Conservation (phyloP, 345 rosid genomes). For the Brassica cretica region DNA sequence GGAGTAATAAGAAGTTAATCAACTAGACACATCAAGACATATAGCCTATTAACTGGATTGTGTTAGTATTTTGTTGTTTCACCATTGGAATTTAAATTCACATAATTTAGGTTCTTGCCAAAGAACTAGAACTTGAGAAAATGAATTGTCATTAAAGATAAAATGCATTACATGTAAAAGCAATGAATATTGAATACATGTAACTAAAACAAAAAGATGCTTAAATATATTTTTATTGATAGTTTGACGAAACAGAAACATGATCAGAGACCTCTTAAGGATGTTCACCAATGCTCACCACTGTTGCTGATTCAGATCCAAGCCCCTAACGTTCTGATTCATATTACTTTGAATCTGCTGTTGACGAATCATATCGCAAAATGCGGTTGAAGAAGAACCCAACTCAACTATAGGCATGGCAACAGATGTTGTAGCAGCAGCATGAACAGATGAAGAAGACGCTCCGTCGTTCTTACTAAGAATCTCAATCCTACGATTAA, state of each 20-base stretch:
- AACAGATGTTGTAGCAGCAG: constrained; percentile 5
- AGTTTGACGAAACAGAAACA: neutral
- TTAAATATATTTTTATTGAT: neutral
- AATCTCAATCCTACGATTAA: constrained; percentile 14
- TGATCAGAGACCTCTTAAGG: neutral
- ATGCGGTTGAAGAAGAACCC: constrained; percentile 4
- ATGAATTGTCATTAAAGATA: neutral
- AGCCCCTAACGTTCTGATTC: neutral
- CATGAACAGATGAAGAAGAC: neutral
- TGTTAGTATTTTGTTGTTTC: neutral
- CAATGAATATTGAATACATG: neutral
- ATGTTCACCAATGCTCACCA: constrained; percentile 13
- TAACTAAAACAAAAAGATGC: neutral
- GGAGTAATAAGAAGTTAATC: neutral
- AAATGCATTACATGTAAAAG: neutral
- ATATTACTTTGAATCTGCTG: neutral
- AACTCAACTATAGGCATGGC: constrained; percentile 7
- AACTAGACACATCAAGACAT: neutral
- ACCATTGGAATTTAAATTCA: neutral
- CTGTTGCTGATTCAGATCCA: constrained; percentile 25
- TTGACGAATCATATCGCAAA: neutral
- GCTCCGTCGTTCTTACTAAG: neutral
- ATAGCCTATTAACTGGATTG: neutral
- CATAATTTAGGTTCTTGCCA: neutral
- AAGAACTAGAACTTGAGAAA: neutral